Evolutionary conservation across 164 flowering plant species (phyloP), one percentile per base, ranked within the genome.

Genomic region (Chimonanthus praecox): DNA sequence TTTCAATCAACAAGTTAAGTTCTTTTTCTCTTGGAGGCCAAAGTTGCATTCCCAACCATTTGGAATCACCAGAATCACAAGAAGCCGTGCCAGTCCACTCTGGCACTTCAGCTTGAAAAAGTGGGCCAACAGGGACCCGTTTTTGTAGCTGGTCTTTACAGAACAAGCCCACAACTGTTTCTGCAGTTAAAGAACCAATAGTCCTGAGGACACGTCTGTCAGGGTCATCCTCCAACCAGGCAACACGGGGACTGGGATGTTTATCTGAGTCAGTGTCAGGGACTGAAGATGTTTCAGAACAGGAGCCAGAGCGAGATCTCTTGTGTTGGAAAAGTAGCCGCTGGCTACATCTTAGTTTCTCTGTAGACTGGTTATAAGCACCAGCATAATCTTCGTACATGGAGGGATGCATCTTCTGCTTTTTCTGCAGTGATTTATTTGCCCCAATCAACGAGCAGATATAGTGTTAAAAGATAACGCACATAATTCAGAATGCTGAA

Each of bases 361-460:
- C 89, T 46, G 83, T 72, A 48, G 84, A 75, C 46, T 79, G 83
- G 74, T 79, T 71, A 60, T 66, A 58, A 6, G 78, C 66, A 51
- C 71, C 83, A 61, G 15, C 18, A 16, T 76, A 76, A 76, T 88
- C 95, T 44, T 92, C 95, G 73, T 87, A 92, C 86, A 92, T 82
- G 65, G 84, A 81, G 2, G 97, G 99, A 83, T 87, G 94, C 88
- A 89, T 84, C 82, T 75, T 89, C 79, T 85, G 97, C 76, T 77
- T 84, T 74, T 84, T 90, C 94, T 89, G 82, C 83, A 80, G n/a
- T n/a, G 58, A 65, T 45, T 65, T 68, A 8, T 16, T 68, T 68
- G 16, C 47, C 51, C 18, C 20, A 11, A 21, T 16, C 16, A 21
- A 1, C 50, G 47, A n/a, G 9, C 48, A 15, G 18, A 6, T 54